These are phyloP conservation scores for Fusarium keratoplasticum DNA, from an alignment of 2,329 filamentous ascomycete species.

Conservation along the genomic window DNA sequence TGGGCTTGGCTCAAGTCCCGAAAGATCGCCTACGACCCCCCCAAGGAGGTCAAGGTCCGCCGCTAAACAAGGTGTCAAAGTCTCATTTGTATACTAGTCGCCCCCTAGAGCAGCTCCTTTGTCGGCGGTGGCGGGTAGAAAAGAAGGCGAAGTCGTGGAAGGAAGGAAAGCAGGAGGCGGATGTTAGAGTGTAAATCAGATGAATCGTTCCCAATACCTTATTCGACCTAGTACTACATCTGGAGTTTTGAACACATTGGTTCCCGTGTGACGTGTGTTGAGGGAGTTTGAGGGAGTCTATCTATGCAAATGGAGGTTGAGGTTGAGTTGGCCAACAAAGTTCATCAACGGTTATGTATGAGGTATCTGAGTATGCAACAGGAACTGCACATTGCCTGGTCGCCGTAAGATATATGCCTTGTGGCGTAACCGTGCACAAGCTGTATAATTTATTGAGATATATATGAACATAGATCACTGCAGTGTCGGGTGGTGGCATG, in stretches of 20 bases:
- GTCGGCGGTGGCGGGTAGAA: slow-evolving; percentile 56
- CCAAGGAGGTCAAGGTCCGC: slow-evolving; percentile 65
- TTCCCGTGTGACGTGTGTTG: background rate
- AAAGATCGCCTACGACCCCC: slow-evolving; percentile 90
- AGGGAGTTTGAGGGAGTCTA: background rate
- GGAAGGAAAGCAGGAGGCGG: slow-evolving; percentile 46
- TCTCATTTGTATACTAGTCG: slow-evolving; percentile 58
- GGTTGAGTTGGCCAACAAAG: background rate
- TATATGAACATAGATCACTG: background rate
- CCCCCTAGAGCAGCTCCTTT: slow-evolving; percentile 57
- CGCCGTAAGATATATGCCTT: background rate
- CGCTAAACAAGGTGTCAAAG: slow-evolving; percentile 53
- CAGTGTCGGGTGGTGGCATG: background rate
- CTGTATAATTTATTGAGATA: background rate
- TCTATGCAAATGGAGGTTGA: background rate
- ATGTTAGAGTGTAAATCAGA: slow-evolving; percentile 65
- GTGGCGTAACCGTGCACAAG: background rate
- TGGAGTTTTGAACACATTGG: background rate
- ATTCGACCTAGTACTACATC: slow-evolving; percentile 36
- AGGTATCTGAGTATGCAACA: background rate
- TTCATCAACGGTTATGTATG: background rate
- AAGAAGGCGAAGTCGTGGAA: slow-evolving; percentile 47
- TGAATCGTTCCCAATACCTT: slow-evolving; percentile 56
- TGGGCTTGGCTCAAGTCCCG: slow-evolving; percentile 96
- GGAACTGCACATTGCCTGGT: background rate